A percentile compares a stretch with the other conserved stretches of the same genome.
Conservation (phyloP, 2,329 filamentous ascomycete species). For the Calonectria pteridis region DNA sequence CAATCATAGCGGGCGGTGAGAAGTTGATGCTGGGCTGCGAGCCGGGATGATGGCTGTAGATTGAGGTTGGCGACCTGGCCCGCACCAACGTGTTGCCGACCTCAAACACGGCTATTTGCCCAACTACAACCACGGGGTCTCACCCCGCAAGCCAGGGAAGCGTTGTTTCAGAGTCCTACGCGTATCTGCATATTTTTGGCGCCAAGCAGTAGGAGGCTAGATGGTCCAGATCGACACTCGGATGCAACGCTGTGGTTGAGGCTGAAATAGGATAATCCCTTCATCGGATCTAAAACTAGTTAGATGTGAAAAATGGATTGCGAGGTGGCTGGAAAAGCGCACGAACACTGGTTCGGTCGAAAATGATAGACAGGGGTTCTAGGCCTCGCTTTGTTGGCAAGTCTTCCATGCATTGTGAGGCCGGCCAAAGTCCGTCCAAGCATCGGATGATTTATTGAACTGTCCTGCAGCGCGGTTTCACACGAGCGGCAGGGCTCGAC, state of each 20-base stretch:
- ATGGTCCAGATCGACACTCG: neutral
- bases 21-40: slow-evolving; percentile 18
- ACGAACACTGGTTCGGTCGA: slow-evolving; percentile 11
- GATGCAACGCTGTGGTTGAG: slow-evolving; percentile 9
- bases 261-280: slow-evolving; percentile 10
- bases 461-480: slow-evolving; percentile 9
- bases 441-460: slow-evolving; percentile 7
- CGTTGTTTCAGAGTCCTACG: slow-evolving; percentile 7
- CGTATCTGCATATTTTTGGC: slow-evolving; percentile 1
- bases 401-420: slow-evolving; percentile 2
- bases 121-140: slow-evolving; percentile 12
- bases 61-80: slow-evolving; percentile 40
- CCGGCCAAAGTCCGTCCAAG: neutral
- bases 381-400: neutral
- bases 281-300: neutral
- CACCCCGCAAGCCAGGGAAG: slow-evolving; percentile 6
- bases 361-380: neutral
- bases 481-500: neutral
- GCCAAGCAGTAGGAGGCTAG: neutral
- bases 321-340: neutral
- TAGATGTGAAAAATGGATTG: neutral
- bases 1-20: slow-evolving; percentile 36
- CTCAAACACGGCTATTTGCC: slow-evolving; percentile 11
- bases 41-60: slow-evolving; percentile 44
- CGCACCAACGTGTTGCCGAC: slow-evolving; percentile 30